phyloP scores from a whole-genome alignment of 108 stramenopile species.

The Cyclotella baltica region DNA sequence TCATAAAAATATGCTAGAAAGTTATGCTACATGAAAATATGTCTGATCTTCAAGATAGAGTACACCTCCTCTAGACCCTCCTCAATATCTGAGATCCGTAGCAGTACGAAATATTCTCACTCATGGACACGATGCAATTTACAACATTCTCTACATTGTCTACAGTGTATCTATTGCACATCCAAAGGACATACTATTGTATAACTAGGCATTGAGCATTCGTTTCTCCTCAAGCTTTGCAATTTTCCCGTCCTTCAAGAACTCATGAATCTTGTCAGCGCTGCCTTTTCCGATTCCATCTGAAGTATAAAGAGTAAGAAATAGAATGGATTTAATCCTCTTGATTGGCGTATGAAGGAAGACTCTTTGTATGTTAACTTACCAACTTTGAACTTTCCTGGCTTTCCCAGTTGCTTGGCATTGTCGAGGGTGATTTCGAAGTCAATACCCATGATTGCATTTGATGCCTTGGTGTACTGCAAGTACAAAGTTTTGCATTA shows the following conservation, averaged over 20 bases:
- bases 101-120: not conserved
- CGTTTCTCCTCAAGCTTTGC: conserved; percentile 83
- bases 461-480: conserved; percentile 54
- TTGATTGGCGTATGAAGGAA: too few species aligned
- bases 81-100: too few species aligned
- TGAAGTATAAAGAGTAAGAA: not conserved
- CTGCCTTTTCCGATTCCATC: conserved; percentile 67
- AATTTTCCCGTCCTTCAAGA: conserved; percentile 70
- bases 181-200: too few species aligned
- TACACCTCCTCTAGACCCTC: too few species aligned
- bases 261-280: conserved; percentile 81
- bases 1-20: conserved; percentile 3
- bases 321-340: not conserved
- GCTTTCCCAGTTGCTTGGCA: conserved; percentile 75
- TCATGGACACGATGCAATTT: not conserved
- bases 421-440: conserved; percentile 78
- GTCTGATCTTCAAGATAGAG: too few species aligned
- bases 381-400: conserved; percentile 68
- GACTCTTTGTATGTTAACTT: not conserved
- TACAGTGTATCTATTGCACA: not conserved
- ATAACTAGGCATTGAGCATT: conserved; percentile 16
- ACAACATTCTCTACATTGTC: not conserved
- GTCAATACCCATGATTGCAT: conserved; percentile 60
- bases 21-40: not conserved
- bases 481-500: not conserved